These are phyloP conservation scores for Blastosporella zonata DNA, from an alignment of 1,284 basidiomycete species.

Conservation along the genomic window DNA sequence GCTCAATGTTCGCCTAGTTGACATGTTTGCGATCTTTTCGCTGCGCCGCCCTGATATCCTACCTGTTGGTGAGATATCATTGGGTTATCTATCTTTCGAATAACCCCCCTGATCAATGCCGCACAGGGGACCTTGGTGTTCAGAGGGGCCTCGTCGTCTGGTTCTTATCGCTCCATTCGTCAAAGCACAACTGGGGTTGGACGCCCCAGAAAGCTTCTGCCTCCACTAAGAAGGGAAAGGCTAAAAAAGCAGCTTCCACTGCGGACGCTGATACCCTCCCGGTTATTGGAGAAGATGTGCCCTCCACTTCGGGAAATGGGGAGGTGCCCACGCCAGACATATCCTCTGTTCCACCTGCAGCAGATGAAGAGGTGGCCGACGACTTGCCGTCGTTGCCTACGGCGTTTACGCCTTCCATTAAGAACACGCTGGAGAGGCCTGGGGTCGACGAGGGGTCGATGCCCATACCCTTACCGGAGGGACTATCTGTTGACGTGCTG, in stretches of 20 bases:
- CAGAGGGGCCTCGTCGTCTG: constrained; percentile 78
- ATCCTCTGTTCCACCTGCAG: constrained; percentile 27
- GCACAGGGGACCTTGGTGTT: constrained; percentile 74
- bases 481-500: constrained; percentile 58
- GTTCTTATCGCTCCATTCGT: constrained; percentile 66
- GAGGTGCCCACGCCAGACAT: constrained; percentile 12
- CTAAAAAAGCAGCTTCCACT: constrained; percentile 21
- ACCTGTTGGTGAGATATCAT: constrained; percentile 57
- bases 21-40: constrained; percentile 91
- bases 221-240: constrained; percentile 27
- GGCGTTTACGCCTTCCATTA: constrained; percentile 66
- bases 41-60: constrained; percentile 80
- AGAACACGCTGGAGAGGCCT: constrained; percentile 45
- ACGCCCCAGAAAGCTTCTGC: constrained; percentile 50
- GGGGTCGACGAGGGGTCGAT: constrained; percentile 20
- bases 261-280: constrained; percentile 22
- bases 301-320: constrained; percentile 6
- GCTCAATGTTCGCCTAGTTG: constrained; percentile 40
- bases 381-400: constrained; percentile 43
- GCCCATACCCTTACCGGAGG: constrained; percentile 52
- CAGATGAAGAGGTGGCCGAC: constrained; percentile 21
- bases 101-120: constrained; percentile 3
- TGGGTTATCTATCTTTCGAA: neutral
- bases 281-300: constrained; percentile 12
- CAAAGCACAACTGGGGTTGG: constrained; percentile 45